Base-by-base conservation (phyloP, 2,329 filamentous ascomycete species). In the Plenodomus tracheiphilus region DNA sequence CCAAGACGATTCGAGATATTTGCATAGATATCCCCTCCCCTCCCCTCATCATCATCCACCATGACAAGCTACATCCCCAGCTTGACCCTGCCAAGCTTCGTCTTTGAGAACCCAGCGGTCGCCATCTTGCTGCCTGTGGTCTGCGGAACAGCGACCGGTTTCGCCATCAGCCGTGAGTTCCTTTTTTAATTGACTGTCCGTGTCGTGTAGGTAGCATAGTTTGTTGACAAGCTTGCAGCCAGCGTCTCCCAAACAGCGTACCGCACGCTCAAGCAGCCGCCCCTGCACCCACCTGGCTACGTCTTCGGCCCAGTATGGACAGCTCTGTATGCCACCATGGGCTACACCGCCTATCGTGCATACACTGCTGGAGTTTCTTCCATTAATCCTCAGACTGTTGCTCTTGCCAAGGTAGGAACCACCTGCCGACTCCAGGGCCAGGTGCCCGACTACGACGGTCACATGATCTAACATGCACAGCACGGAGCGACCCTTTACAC, bases 31-130 rank as follows among this genome's bases (percentile, higher is more conserved):
- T n/a, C n/a, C n/a, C 22, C 5, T 25, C 22, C 22, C 22, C 22
- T 25, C 22, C 38, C 18, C 20, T 42, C 28, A 30, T 9, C 10
- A 16, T 36, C 47, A 50, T 43, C 49, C 71, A 80, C 53, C 38
- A 95, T 94, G 89, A 92, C 88, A 10, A 85, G 88, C 54, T 87
- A 88, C 71, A 84, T 94, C 51, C 85, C 88, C n/a, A 85, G 84
- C 34, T 74, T 95, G 56, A 91, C 88, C 18, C 79, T 96, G 16
- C 90, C 91, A 2, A 75, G 80, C 39, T 77, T 82, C 58, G 74
- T 92, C 56, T 92, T 95, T 71, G 80, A 84, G 64, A 85, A 83
- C 68, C 84, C 89, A 4, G 85, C 88, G 7, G 79, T 83, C 21
- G 88, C 89, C 16, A 83, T 94, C 53, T 81, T 95, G 34, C 78